Conservation (phyloP, 768 basidiomycete genomes). For the Boletus pseudopeckii region DNA sequence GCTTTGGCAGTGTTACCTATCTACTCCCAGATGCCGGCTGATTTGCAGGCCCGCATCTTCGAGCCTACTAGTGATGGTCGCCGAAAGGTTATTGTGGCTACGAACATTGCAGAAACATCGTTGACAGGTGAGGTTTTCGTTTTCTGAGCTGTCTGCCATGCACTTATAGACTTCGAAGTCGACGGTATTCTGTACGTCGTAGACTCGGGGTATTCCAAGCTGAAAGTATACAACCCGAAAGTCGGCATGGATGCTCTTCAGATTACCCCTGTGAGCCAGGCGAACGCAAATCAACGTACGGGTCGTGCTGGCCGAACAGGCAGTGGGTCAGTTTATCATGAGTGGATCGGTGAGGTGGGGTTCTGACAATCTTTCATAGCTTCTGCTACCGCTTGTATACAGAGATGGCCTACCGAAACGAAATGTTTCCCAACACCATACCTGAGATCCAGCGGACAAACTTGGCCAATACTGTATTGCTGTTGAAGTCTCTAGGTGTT, state of each 20-base stretch:
- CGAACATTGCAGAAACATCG: conserved; percentile 98
- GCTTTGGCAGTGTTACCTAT: conserved; percentile 92
- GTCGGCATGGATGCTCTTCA: conserved; percentile 99
- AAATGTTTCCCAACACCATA: conserved; percentile 92
- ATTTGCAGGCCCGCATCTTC: conserved; percentile 97
- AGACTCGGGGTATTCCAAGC: conserved; percentile 93
- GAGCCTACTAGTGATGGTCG: conserved; percentile 91
- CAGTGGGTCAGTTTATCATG: conserved; percentile 62
- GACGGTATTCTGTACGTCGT: conserved; percentile 98
- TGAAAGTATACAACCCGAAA: conserved; percentile 98
- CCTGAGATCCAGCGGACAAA: conserved; percentile 99
- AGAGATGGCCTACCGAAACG: conserved; percentile 94
- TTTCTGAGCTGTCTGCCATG: not conserved
- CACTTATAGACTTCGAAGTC: conserved; percentile 45
- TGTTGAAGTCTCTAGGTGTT: conserved; percentile 94
- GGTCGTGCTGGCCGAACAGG: conserved; percentile 97
- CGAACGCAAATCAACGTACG: conserved; percentile 94
- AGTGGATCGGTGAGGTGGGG: not conserved
- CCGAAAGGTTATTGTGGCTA: conserved; percentile 96
- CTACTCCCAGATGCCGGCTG: conserved; percentile 99
- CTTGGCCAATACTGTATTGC: conserved; percentile 90
- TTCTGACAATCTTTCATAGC: conserved; percentile 37
- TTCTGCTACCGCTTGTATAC: conserved; percentile 97
- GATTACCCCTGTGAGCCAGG: conserved; percentile 98
- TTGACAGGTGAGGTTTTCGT: conserved; percentile 63